These are phyloP conservation scores for Rubus idaeus DNA, from an alignment of 306 rosid genomes.

Conservation along the genomic window DNA sequence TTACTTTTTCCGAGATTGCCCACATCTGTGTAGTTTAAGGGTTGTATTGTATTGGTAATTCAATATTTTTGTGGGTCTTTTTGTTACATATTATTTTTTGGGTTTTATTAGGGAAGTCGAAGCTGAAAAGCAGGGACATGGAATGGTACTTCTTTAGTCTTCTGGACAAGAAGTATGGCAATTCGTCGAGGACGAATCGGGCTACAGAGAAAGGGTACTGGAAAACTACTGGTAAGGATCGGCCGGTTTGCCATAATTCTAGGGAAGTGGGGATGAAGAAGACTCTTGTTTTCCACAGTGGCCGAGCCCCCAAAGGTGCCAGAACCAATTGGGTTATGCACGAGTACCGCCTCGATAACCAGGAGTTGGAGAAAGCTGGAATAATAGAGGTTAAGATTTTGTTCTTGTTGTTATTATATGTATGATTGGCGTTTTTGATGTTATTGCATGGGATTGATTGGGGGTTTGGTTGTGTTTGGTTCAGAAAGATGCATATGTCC, in stretches of 20 bases:
- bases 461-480: conserved; percentile 23
- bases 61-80: background rate
- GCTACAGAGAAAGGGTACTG: conserved; percentile 88
- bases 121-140: conserved; percentile 71
- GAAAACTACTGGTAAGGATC: conserved; percentile 97
- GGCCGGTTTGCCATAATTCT: conserved; percentile 34
- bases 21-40: background rate
- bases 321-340: conserved; percentile 98
- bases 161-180: conserved; percentile 81
- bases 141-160: conserved; percentile 92
- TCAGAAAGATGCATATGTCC: conserved; percentile 80
- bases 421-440: background rate
- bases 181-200: conserved; percentile 77
- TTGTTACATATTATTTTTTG: background rate
- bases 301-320: conserved; percentile 73
- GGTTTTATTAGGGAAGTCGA: conserved; percentile 48
- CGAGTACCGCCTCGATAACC: conserved; percentile 66
- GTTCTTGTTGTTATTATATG: background rate
- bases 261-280: conserved; percentile 80
- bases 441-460: conserved; percentile 29
- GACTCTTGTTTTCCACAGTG: conserved; percentile 79
- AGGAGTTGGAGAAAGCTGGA: conserved; percentile 55
- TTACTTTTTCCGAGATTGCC: background rate
- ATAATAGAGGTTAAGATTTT: conserved; percentile 42
- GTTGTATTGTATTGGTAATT: background rate